Evolutionary conservation across 352 stramenopile species (phyloP).

Genomic region (Phytophthora constricta): DNA sequence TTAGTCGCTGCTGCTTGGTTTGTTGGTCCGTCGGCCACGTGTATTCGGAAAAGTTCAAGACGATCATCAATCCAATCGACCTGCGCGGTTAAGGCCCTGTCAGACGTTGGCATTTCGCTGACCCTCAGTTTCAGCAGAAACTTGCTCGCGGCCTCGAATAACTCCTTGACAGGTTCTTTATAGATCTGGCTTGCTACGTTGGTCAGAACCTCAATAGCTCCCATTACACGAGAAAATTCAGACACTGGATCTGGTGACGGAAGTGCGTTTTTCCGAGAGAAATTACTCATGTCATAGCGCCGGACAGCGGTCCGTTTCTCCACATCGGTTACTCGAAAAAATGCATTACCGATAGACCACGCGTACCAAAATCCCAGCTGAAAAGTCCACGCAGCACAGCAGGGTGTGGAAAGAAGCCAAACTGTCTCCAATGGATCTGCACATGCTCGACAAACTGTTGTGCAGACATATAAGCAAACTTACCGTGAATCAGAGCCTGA

Average conservation of each 20-base stretch:
- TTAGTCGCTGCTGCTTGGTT: neutral
- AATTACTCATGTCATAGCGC: no score
- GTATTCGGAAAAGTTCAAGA: constrained; percentile 11
- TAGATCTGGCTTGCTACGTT: no score
- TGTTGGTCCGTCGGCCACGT: neutral
- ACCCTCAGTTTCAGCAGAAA: no score
- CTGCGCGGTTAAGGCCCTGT: neutral
- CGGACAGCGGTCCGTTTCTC: no score
- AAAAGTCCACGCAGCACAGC: constrained; percentile 11
- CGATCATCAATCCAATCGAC: constrained; percentile 9
- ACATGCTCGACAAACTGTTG: constrained; percentile 22
- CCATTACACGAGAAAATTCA: no score
- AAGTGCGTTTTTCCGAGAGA: no score
- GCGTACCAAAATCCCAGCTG: neutral
- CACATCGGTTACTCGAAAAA: no score
- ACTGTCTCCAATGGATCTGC: constrained; percentile 17
- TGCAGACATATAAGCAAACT: neutral
- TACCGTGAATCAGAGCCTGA: constrained; percentile 7
- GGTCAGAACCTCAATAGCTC: no score
- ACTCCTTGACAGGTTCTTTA: no score
- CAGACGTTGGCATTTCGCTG: constrained; percentile 4
- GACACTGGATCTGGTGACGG: no score
- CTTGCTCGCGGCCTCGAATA: no score
- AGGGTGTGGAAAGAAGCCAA: constrained; percentile 28
- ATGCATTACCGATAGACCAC: no score